Percentiles rank a stretch among this genome's conserved stretches.
phyloP scores from a whole-genome alignment of 2,329 filamentous ascomycete species.

The Pseudogymnoascus sp. region DNA sequence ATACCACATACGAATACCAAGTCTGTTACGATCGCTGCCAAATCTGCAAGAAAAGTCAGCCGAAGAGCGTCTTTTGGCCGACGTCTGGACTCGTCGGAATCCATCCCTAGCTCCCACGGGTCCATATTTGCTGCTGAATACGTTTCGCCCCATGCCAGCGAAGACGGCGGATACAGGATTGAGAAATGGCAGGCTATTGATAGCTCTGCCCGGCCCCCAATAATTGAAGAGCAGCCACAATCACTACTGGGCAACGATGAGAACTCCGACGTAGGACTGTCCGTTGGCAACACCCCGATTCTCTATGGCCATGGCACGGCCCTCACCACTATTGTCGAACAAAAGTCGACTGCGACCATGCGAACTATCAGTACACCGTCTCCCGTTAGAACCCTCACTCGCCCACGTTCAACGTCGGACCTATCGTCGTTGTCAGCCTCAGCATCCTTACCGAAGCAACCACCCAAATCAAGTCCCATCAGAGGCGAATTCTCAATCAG shows the following conservation, averaged over 20 bases:
- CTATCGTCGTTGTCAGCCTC: not conserved
- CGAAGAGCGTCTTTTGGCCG: constrained; percentile 27
- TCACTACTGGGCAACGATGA: constrained; percentile 24
- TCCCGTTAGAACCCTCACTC: constrained; percentile 17
- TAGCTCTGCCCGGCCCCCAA: not conserved
- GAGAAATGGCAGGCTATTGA: constrained; percentile 19
- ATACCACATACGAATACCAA: not conserved
- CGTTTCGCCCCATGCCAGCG: constrained; percentile 29
- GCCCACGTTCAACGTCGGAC: not conserved
- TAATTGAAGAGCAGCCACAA: not conserved
- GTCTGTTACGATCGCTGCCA: not conserved
- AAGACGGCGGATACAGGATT: constrained; percentile 20
- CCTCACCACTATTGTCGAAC: constrained; percentile 36
- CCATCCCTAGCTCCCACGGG: constrained; percentile 30
- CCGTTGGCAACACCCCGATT: constrained; percentile 28
- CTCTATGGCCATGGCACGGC: constrained; percentile 35
- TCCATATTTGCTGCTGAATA: constrained; percentile 34
- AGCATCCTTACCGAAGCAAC: not conserved
- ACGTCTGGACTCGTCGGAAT: constrained; percentile 32
- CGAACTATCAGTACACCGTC: constrained; percentile 25
- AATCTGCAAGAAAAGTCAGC: constrained; percentile 23
- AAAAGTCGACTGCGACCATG: constrained; percentile 30
- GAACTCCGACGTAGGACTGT: constrained; percentile 24
- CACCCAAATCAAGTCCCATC: not conserved
- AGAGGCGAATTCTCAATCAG: not conserved